Percentiles rank a stretch among this genome's conserved stretches.
These are phyloP conservation scores for Citrullus amarus DNA, from an alignment of 306 rosid genomes.

Conservation along the genomic window DNA sequence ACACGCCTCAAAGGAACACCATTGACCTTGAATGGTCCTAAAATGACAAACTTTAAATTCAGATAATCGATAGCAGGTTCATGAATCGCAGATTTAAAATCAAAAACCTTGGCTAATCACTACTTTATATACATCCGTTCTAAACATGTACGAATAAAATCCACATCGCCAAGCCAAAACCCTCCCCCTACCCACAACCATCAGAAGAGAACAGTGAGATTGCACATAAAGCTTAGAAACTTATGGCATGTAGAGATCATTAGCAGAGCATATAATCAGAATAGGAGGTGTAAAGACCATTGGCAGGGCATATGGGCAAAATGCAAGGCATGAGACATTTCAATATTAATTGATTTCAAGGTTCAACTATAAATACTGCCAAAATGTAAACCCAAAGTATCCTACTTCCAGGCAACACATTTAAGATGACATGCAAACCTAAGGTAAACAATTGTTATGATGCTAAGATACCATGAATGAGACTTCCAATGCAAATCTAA, in stretches of 20 bases:
- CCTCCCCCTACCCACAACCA: background rate
- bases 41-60: background rate
- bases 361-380: background rate
- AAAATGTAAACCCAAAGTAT: background rate
- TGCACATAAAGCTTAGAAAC: background rate
- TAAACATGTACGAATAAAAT: background rate
- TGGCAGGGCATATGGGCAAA: background rate
- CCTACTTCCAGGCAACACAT: background rate
- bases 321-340: background rate
- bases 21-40: constrained; percentile 58
- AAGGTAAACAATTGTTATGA: background rate
- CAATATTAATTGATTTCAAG: background rate
- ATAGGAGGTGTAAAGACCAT: background rate
- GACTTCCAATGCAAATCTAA: background rate
- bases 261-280: too few relatives aligned
- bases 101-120: background rate
- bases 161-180: background rate
- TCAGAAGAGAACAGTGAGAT: background rate
- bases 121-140: background rate
- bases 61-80: background rate
- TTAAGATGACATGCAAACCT: background rate
- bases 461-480: too few relatives aligned
- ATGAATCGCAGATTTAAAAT: background rate
- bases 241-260: background rate
- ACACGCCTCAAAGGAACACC: constrained; percentile 82